Conservation (phyloP, 495 filamentous ascomycete genomes). For the Aspergillus bertholletiae region DNA sequence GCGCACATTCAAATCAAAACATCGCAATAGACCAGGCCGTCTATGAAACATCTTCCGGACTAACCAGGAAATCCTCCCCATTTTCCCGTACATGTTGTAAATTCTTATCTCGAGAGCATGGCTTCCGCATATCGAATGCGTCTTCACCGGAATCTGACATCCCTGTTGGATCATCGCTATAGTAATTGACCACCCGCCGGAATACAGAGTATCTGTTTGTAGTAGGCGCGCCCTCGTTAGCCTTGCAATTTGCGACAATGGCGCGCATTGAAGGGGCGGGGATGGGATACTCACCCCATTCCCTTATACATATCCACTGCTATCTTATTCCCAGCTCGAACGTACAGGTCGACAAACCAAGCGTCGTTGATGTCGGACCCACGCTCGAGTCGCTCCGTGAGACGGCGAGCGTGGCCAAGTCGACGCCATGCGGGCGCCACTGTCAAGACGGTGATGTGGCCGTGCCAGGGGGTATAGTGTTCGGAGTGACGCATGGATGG, state of each 20-base stretch:
- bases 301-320: constrained; percentile 84
- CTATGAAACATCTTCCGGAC: constrained; percentile 72
- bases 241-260: constrained; percentile 3
- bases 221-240: not conserved
- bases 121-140: constrained; percentile 96
- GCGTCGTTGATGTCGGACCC: constrained; percentile 75
- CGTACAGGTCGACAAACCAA: constrained; percentile 96
- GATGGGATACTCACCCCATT: constrained; percentile 63
- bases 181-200: constrained; percentile 84
- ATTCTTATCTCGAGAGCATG: constrained; percentile 77
- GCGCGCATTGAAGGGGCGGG: not conserved
- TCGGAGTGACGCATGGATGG: constrained; percentile 63
- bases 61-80: constrained; percentile 77
- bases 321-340: constrained; percentile 80
- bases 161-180: constrained; percentile 71
- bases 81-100: constrained; percentile 73
- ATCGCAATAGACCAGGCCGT: not conserved
- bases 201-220: constrained; percentile 68
- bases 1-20: not conserved
- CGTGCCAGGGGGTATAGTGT: constrained; percentile 95
- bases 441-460: constrained; percentile 94
- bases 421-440: constrained; percentile 83
- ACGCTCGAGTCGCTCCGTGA: constrained; percentile 75
- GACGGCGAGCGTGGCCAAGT: constrained; percentile 75
- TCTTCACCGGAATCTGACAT: constrained; percentile 63